phyloP scores from a whole-genome alignment of 768 basidiomycete genomes.

The Termitomyces eurrhizus region DNA sequence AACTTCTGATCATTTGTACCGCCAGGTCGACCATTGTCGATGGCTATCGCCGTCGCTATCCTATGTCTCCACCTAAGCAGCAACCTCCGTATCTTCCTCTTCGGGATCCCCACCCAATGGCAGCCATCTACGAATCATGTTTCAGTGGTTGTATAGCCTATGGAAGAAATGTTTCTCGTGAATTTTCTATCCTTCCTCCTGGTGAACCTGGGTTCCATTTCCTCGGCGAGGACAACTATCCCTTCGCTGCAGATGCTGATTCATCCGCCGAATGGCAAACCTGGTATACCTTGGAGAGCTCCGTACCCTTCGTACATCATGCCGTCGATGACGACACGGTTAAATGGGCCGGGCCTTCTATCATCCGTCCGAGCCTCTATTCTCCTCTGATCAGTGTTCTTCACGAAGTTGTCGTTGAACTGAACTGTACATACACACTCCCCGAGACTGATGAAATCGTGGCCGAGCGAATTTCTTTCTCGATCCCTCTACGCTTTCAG shows the following conservation, averaged over 20 bases:
- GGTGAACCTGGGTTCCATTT: slow-evolving; percentile 42
- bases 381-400: slow-evolving; percentile 55
- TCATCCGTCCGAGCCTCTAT: slow-evolving; percentile 41
- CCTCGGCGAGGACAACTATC: slow-evolving; percentile 46
- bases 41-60: slow-evolving; percentile 42
- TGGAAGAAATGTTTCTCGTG: slow-evolving; percentile 24
- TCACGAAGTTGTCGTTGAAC: slow-evolving; percentile 50
- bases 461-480: slow-evolving; percentile 35
- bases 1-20: background rate
- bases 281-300: slow-evolving; percentile 60
- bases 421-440: slow-evolving; percentile 54
- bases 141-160: slow-evolving; percentile 25
- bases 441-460: slow-evolving; percentile 30
- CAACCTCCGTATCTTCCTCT: slow-evolving; percentile 69
- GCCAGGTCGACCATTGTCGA: slow-evolving; percentile 38
- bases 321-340: slow-evolving; percentile 21
- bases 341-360: slow-evolving; percentile 37
- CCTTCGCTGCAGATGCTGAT: slow-evolving; percentile 40
- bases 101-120: slow-evolving; percentile 50
- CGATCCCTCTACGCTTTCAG: slow-evolving; percentile 50
- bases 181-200: slow-evolving; percentile 49
- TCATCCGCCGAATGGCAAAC: slow-evolving; percentile 25
- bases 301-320: slow-evolving; percentile 41
- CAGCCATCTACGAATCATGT: slow-evolving; percentile 46
- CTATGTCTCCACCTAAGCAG: slow-evolving; percentile 47